Evolutionary conservation across 768 basidiomycete species (phyloP).

Genomic region (Ephemerocybe angulata): DNA sequence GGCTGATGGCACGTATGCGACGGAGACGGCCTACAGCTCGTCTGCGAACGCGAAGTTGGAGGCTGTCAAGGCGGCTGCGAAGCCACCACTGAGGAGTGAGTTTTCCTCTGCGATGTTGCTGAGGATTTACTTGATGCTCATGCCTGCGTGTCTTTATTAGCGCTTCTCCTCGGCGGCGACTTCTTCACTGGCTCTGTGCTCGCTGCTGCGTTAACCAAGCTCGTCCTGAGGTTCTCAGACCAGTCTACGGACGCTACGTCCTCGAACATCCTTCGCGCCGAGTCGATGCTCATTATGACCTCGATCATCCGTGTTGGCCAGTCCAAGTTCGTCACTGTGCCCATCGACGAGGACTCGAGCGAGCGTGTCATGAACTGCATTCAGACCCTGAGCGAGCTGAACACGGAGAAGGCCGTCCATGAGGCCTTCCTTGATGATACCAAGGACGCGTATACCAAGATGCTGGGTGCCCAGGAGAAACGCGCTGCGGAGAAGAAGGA

Average conservation of each 20-base stretch:
- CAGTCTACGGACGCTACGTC: constrained; percentile 40
- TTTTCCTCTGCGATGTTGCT: constrained; percentile 6
- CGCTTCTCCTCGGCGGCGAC: constrained; percentile 89
- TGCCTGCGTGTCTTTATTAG: constrained; percentile 32
- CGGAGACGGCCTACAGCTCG: constrained; percentile 82
- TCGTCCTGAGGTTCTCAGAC: constrained; percentile 77
- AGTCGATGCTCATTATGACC: constrained; percentile 98
- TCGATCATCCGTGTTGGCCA: constrained; percentile 96
- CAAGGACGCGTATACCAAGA: constrained; percentile 87
- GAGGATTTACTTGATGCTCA: background rate
- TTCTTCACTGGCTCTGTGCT: constrained; percentile 95
- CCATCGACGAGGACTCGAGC: constrained; percentile 98
- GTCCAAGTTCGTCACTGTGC: constrained; percentile 87
- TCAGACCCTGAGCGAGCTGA: constrained; percentile 82
- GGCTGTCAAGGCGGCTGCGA: constrained; percentile 79
- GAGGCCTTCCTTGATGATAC: constrained; percentile 84
- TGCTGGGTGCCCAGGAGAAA: constrained; percentile 96
- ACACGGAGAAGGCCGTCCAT: constrained; percentile 51
- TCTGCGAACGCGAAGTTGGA: constrained; percentile 63
- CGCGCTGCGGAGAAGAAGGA: constrained; percentile 89
- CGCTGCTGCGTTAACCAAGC: constrained; percentile 86
- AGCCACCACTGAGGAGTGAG: constrained; percentile 84
- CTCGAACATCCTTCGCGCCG: constrained; percentile 77
- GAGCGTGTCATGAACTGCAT: constrained; percentile 97
- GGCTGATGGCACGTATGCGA: constrained; percentile 97